Conservation (phyloP, 257 asterid species). For the Fraxinus cuspidata region DNA sequence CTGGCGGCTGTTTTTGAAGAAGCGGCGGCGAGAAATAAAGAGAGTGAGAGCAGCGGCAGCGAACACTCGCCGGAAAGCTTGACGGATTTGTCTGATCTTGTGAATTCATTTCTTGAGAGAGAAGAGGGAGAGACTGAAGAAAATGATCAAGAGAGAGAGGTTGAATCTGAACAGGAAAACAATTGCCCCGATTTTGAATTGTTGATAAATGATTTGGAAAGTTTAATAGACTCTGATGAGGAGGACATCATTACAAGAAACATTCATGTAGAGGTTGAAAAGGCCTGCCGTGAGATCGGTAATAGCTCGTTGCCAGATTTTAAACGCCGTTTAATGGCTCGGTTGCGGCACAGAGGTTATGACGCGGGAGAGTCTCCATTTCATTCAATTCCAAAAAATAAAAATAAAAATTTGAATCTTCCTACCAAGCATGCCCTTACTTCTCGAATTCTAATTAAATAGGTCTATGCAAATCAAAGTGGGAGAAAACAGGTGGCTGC, state of each 20-base stretch:
- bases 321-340: slow-evolving; percentile 52
- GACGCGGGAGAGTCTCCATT: slow-evolving; percentile 47
- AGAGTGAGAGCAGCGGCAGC: slow-evolving; percentile 81
- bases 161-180: slow-evolving; percentile 12
- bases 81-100: slow-evolving; percentile 61
- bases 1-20: slow-evolving; percentile 68
- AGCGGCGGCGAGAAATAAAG: slow-evolving; percentile 44
- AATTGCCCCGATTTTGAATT: slow-evolving; percentile 27
- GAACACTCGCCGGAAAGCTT: slow-evolving; percentile 48
- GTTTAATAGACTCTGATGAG: slow-evolving; percentile 29
- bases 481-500: slow-evolving; percentile 56
- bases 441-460: not conserved
- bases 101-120: slow-evolving; percentile 71
- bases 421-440: not conserved
- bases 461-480: slow-evolving; percentile 88
- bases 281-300: slow-evolving; percentile 23
- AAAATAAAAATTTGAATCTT: no score
- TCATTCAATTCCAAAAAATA: not conserved
- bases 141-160: slow-evolving; percentile 11
- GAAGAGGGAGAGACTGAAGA: slow-evolving; percentile 21
- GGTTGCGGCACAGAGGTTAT: slow-evolving; percentile 44
- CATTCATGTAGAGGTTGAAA: slow-evolving; percentile 33
- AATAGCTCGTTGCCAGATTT: slow-evolving; percentile 28
- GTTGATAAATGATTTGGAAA: slow-evolving; percentile 33
- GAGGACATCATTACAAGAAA: slow-evolving; percentile 7